These are phyloP conservation scores for Zygotorulaspora danielsina DNA, from an alignment of 805 yeast genomes.

Conservation along the genomic window DNA sequence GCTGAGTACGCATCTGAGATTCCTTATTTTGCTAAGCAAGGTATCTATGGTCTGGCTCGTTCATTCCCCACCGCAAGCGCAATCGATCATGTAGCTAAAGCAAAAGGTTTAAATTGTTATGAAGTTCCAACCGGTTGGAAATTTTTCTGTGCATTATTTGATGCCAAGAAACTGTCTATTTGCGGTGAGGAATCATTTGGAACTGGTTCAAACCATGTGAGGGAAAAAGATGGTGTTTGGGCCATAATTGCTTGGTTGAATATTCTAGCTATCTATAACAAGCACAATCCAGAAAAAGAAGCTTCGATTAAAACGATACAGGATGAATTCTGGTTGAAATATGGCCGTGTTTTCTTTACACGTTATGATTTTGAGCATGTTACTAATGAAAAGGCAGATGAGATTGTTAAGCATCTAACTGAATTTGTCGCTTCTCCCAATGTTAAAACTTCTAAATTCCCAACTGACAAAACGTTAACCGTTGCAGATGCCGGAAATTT, in stretches of 20 bases:
- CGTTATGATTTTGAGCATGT: slow-evolving; percentile 92
- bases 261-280: slow-evolving; percentile 79
- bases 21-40: slow-evolving; percentile 85
- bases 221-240: slow-evolving; percentile 98
- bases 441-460: slow-evolving; percentile 51
- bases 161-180: slow-evolving; percentile 85
- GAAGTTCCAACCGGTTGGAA: slow-evolving; percentile 99
- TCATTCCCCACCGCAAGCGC: slow-evolving; percentile 98
- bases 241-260: slow-evolving; percentile 97
- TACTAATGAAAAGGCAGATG: slow-evolving; percentile 64
- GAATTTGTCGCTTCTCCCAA: slow-evolving; percentile 36
- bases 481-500: slow-evolving; percentile 83
- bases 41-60: slow-evolving; percentile 90
- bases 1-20: slow-evolving; percentile 88
- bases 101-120: slow-evolving; percentile 67
- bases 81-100: slow-evolving; percentile 81
- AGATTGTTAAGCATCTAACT: slow-evolving; percentile 55
- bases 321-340: slow-evolving; percentile 78
- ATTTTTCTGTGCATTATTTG: slow-evolving; percentile 93
- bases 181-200: slow-evolving; percentile 99
- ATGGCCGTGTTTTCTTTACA: slow-evolving; percentile 96
- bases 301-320: slow-evolving; percentile 79
- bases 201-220: slow-evolving; percentile 94
- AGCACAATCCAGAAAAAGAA: slow-evolving; percentile 49
- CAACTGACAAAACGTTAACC: slow-evolving; percentile 43